Percentiles rank a stretch among this genome's conserved stretches.
These are phyloP conservation scores for Suillus variegatus DNA, from an alignment of 768 basidiomycete species.

Conservation along the genomic window DNA sequence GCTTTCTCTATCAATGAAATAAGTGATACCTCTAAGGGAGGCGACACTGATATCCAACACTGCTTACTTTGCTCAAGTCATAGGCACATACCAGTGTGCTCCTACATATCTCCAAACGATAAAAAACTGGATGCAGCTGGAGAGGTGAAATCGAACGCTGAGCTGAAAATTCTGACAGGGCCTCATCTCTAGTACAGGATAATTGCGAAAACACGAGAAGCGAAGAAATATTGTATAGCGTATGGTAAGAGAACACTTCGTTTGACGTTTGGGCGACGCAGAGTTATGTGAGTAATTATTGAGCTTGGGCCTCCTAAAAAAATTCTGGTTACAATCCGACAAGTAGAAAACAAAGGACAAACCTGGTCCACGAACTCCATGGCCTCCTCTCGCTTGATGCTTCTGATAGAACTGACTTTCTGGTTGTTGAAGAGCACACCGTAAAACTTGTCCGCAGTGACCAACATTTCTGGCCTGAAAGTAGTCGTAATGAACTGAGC, in stretches of 20 bases:
- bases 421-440: conserved; percentile 96
- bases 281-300: conserved; percentile 23
- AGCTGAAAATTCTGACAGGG: too few species aligned
- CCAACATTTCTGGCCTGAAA: conserved; percentile 96
- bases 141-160: too few species aligned
- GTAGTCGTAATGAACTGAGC: conserved; percentile 99
- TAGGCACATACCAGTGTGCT: too few species aligned
- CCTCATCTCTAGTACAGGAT: neutral
- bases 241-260: neutral
- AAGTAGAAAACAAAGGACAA: conserved; percentile 17
- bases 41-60: too few species aligned
- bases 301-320: conserved; percentile 49
- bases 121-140: too few species aligned
- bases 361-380: conserved; percentile 94
- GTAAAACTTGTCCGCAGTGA: conserved; percentile 94
- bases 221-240: neutral
- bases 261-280: neutral
- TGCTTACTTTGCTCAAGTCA: too few species aligned
- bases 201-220: neutral
- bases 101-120: too few species aligned
- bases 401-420: conserved; percentile 87
- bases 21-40: neutral
- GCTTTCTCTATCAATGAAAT: neutral
- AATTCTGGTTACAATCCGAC: neutral
- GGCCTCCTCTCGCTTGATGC: conserved; percentile 88